Evolutionary conservation across 2,329 filamentous ascomycete species (phyloP).

Genomic region (Xylaria sp.): DNA sequence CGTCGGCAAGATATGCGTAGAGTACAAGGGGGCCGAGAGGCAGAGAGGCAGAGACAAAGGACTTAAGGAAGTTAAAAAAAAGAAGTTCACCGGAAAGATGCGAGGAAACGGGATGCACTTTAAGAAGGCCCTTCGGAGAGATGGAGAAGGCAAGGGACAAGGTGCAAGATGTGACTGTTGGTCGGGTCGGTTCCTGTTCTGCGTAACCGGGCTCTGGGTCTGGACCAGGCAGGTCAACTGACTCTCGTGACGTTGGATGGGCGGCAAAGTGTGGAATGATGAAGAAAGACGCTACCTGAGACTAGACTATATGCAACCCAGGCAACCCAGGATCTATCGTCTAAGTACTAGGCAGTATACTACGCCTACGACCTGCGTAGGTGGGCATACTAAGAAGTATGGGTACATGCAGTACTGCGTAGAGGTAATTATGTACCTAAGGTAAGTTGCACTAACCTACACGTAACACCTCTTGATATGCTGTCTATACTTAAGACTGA

Average conservation of each 20-base stretch:
- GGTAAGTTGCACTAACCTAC: background rate
- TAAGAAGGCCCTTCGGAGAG: background rate
- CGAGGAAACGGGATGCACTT: too few species aligned
- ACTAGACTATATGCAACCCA: constrained; percentile 4
- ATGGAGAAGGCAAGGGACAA: background rate
- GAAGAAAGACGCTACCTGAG: constrained; percentile 19
- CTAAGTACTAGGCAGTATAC: background rate
- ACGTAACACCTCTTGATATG: too few species aligned
- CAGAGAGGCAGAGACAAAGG: background rate
- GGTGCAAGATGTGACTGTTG: constrained; percentile 8
- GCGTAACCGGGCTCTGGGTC: constrained; percentile 19
- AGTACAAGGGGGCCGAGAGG: background rate
- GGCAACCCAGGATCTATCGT: background rate
- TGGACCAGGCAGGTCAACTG: constrained; percentile 30
- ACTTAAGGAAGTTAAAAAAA: background rate
- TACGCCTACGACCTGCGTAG: background rate
- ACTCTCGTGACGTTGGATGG: constrained; percentile 35
- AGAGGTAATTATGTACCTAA: too few species aligned
- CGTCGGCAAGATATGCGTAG: background rate
- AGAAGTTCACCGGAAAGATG: background rate
- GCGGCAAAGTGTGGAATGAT: constrained; percentile 31
- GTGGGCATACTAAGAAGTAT: background rate
- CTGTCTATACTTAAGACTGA: constrained; percentile 7
- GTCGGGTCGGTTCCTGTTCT: constrained; percentile 22
- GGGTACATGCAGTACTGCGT: too few species aligned